A percentile compares a stretch with the other conserved stretches of the same genome.
Conservation (phyloP, 2,329 filamentous ascomycete species). For the Beauveria bassiana region DNA sequence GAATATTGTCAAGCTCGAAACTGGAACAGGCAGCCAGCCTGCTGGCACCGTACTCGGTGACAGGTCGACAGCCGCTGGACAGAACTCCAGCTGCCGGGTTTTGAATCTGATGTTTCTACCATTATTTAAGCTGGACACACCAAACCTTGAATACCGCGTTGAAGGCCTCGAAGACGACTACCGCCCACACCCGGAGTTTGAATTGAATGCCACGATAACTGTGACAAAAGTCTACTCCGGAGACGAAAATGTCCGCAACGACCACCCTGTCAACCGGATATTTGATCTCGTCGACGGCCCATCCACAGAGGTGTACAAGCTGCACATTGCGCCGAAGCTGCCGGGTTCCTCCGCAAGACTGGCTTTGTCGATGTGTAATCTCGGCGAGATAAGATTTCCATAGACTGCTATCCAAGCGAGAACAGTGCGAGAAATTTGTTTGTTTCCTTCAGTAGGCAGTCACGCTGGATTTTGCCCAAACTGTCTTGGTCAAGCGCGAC, state of each 20-base stretch:
- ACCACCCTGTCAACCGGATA: slow-evolving; percentile 26
- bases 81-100: slow-evolving; percentile 36
- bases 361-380: slow-evolving; percentile 28
- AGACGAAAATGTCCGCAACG: slow-evolving; percentile 21
- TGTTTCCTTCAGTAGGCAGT: slow-evolving; percentile 30
- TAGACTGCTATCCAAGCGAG: slow-evolving; percentile 32
- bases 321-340: slow-evolving; percentile 22
- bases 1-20: slow-evolving; percentile 43
- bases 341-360: slow-evolving; percentile 20
- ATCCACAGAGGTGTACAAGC: slow-evolving; percentile 24
- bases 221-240: slow-evolving; percentile 23
- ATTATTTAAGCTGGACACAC: slow-evolving; percentile 40
- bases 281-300: slow-evolving; percentile 25
- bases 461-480: slow-evolving; percentile 26
- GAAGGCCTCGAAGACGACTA: slow-evolving; percentile 30
- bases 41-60: neutral
- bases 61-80: slow-evolving; percentile 33
- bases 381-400: slow-evolving; percentile 22
- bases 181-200: slow-evolving; percentile 30
- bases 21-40: slow-evolving; percentile 31
- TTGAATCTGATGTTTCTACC: slow-evolving; percentile 36
- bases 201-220: slow-evolving; percentile 31
- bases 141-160: slow-evolving; percentile 46
- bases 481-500: slow-evolving; percentile 26
- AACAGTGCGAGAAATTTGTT: slow-evolving; percentile 25